phyloP scores from a whole-genome alignment of 805 yeast species.

The Saturnispora saitoi region DNA sequence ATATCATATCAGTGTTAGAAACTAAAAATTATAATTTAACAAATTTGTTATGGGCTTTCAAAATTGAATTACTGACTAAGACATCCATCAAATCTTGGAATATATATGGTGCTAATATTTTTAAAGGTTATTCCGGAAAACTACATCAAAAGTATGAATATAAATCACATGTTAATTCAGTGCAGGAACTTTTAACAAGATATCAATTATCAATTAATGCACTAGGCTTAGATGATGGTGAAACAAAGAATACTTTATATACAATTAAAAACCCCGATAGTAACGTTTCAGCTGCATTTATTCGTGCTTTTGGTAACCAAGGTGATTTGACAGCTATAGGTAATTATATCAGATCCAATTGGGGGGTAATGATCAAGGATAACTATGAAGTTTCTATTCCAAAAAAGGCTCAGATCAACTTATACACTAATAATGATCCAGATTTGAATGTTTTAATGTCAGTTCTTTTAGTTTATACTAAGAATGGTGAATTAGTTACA shows the following conservation, averaged over 20 bases:
- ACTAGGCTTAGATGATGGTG: neutral
- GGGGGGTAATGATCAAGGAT: conserved; percentile 20
- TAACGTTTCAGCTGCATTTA: conserved; percentile 13
- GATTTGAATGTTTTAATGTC: conserved; percentile 19
- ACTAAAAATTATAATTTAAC: conserved; percentile 13
- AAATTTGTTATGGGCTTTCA: conserved; percentile 20
- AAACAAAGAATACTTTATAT: neutral
- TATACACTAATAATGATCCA: conserved; percentile 16
- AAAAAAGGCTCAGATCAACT: neutral
- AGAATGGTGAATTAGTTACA: conserved; percentile 22
- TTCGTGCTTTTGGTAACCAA: conserved; percentile 24
- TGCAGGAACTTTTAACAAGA: neutral
- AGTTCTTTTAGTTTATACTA: conserved; percentile 24
- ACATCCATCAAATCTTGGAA: conserved; percentile 22
- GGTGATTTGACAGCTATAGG: conserved; percentile 21
- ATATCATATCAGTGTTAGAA: conserved; percentile 17
- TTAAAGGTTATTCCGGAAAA: conserved; percentile 1
- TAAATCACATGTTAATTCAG: neutral
- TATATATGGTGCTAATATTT: conserved; percentile 14
- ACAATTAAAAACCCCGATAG: neutral
- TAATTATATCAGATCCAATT: conserved; percentile 19
- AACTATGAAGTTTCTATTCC: neutral
- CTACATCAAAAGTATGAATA: neutral
- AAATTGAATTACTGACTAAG: conserved; percentile 20
- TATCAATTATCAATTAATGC: neutral